Evolutionary conservation across 345 rosid genomes (phyloP), one percentile per base, ranked within the genome.

Genomic region (Citrus inodora): DNA sequence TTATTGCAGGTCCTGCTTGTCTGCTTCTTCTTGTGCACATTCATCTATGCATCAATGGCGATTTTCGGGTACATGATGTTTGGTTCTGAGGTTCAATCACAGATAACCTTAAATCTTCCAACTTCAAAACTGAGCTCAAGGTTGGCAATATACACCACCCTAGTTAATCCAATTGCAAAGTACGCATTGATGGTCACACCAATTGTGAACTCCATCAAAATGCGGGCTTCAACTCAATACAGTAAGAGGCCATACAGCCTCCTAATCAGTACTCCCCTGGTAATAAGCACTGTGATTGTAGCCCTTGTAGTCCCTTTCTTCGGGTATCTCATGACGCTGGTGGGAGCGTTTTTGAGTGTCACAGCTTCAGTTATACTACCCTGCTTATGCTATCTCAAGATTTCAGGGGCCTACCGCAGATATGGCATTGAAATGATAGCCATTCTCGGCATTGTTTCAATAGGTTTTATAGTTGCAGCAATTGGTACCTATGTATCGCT

Each of bases 171-270:
- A 2, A 81, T 91, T 48, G 71, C 95, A 27, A 91, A 91, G 75
- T 91, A 85, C 24, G 92, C 93, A 3, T 80, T 91, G 30, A 87
- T 85, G 87, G 82, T 89, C 13, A 87, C 88, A 24, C 97, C 97
- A 5, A 82, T 91, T 35, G 83, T 80, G 8, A 86, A 83, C 30
- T 83, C 89, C 22, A 67, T 80, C 35, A 83, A 83, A 74, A 83
- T 78, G 51, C 67, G 78, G 70, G 70, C 86, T 28, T 80, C 92
- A 0, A 60, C 62, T 28, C 67, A 59, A 14, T 71, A 70, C 79
- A 85, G 83, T 67, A 87, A 70, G 73, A 78, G 71, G 76, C 37
- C 81, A 0, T 63, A 67, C 6, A 71, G 88, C 73, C 11, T 87
- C 4, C 3, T 89, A 4, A 61, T 85, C 10, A 79, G 93, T 42